Evolutionary conservation across 352 stramenopile genomes (phyloP).

Genomic region (Thraustochytrium sp.): DNA sequence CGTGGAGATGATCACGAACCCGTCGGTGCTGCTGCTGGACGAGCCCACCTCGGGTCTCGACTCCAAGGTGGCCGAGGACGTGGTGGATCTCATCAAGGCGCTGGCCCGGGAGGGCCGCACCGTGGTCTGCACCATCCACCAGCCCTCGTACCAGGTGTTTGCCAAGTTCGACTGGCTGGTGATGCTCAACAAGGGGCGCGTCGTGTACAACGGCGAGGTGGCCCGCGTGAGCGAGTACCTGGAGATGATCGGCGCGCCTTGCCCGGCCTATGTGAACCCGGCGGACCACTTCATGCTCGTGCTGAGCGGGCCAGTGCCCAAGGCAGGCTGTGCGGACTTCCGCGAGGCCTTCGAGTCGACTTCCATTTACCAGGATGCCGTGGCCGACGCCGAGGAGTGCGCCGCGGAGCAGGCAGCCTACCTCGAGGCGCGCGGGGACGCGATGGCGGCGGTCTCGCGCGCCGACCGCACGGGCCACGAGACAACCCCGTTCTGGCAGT

Average conservation of each 20-base stretch:
- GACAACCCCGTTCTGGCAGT: not conserved
- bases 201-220: constrained; percentile 46
- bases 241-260: not conserved
- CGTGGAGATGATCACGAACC: constrained; percentile 74
- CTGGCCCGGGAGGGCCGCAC: constrained; percentile 72
- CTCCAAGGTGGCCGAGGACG: constrained; percentile 65
- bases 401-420: not conserved
- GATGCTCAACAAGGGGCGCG: constrained; percentile 61
- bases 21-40: constrained; percentile 72
- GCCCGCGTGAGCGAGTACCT: not conserved
- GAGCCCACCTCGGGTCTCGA: constrained; percentile 65
- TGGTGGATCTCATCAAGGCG: constrained; percentile 73
- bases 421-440: not conserved
- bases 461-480: too few species aligned
- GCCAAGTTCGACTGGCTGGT: constrained; percentile 79
- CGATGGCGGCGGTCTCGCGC: not conserved
- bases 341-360: not conserved
- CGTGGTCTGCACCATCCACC: constrained; percentile 79
- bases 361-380: not conserved
- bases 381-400: not conserved
- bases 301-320: not conserved
- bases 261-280: constrained; percentile 28
- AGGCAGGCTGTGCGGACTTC: not conserved
- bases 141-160: constrained; percentile 77
- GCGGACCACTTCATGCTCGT: constrained; percentile 42